Evolutionary conservation across 768 basidiomycete genomes (phyloP).

Genomic region (Lentinula edodes): DNA sequence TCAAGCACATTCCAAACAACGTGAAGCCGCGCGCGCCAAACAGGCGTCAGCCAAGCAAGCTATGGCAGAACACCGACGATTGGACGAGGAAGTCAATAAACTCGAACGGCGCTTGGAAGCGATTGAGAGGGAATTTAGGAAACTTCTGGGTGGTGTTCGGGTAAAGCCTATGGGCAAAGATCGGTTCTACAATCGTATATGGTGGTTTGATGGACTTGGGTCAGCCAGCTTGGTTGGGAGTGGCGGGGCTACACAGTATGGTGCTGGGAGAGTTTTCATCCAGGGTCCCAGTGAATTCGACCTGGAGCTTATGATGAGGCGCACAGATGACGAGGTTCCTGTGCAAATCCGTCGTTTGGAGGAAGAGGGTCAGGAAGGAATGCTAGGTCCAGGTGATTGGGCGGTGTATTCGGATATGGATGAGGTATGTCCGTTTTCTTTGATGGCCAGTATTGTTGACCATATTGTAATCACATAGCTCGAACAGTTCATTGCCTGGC

Average conservation of each 20-base stretch:
- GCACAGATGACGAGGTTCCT: conserved; percentile 53
- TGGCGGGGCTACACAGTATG: conserved; percentile 77
- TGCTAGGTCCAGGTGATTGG: conserved; percentile 79
- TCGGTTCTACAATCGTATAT: conserved; percentile 90
- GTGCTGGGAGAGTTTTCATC: conserved; percentile 85
- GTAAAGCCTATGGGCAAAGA: conserved; percentile 88
- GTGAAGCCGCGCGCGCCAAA: conserved; percentile 74
- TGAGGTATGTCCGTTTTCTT: conserved; percentile 52
- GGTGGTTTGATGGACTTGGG: conserved; percentile 99
- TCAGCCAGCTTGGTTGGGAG: conserved; percentile 73
- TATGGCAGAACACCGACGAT: conserved; percentile 72
- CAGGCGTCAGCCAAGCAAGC: conserved; percentile 78
- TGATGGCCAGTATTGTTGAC: conserved; percentile 9
- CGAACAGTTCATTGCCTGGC: conserved; percentile 80
- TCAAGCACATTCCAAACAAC: conserved; percentile 69
- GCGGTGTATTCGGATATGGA: conserved; percentile 84
- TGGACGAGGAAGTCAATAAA: conserved; percentile 86
- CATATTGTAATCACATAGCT: conserved; percentile 41
- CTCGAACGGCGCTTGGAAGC: conserved; percentile 75
- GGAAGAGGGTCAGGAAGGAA: conserved; percentile 77
- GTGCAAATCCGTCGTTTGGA: conserved; percentile 47
- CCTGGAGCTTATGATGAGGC: conserved; percentile 57
- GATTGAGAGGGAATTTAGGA: conserved; percentile 92
- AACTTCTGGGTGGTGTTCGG: conserved; percentile 77
- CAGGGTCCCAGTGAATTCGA: conserved; percentile 90